Base-by-base conservation (phyloP, 1,284 basidiomycete species). In the Macrocystidia cucumis region DNA sequence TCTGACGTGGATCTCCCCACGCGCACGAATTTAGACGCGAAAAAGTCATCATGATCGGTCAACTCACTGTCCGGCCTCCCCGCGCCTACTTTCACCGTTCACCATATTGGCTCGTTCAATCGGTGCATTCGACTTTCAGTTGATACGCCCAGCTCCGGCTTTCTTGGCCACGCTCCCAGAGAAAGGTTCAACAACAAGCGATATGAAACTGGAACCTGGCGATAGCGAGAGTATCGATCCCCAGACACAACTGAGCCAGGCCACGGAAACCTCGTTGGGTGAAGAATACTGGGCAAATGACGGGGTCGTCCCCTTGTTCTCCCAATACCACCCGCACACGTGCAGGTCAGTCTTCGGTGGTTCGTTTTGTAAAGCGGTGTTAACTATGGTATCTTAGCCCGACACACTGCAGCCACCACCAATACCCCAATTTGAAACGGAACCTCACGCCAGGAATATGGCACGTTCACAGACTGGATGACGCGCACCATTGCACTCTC, bases 251-350 rank as follows among this genome's bases (percentile, higher is more conserved):
- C 16, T 3, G 34, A 32, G 5, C 34, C 30, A 17, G 34, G 26
- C 29, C 28, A 14, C 26, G 8, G 36, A 24, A 19, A 26, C 19
- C n/a, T 19, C 5, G n/a, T 38, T 50, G 20, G 43, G 43, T 6
- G 44, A 49, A 29, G 49, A 52, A 34, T 57, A 61, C 35, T 55
- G 56, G 40, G 60, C 56, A 0, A 72, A 71, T 41, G 70, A 73
- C 43, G 68, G 70, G 3, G 56, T 72, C 9, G 69, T 71, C 1
- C 69, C 69, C 2, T n/a, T 67, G 5, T 71, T 72, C 46, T 72
- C 69, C 2, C 69, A 71, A 32, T 72, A 63, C 61, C 71, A 72
- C 54, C 68, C 70, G n/a, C 51, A 57, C 34, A 47, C 60, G 16
- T 73, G 69, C 62, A 46, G 50, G 65, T 66, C 44, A 24, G 18